phyloP scores from a whole-genome alignment of 306 rosid genomes.

The Arachis stenosperma region DNA sequence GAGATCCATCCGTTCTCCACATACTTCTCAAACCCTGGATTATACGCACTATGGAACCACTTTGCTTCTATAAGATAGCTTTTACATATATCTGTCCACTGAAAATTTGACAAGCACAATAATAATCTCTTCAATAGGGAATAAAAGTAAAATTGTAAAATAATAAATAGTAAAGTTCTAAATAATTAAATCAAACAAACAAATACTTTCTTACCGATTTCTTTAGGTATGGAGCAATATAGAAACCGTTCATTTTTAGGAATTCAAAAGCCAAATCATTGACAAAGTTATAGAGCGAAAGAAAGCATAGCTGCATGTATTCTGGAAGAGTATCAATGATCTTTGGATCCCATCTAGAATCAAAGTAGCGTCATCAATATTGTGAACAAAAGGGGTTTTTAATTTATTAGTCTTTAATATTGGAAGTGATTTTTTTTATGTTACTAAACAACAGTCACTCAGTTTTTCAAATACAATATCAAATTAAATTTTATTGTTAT shows the following conservation, averaged over 20 bases:
- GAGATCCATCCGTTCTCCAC: conserved; percentile 2
- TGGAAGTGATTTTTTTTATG: too few species aligned
- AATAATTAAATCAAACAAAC: not conserved
- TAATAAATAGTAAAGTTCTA: too few species aligned
- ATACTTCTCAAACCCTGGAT: not conserved
- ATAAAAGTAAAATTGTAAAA: not conserved
- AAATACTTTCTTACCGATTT: not conserved
- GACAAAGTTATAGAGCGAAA: conserved; percentile 10
- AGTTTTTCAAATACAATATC: too few species aligned
- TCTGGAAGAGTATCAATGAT: not conserved
- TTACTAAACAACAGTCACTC: too few species aligned
- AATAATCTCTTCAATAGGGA: not conserved
- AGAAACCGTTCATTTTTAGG: not conserved
- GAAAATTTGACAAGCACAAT: not conserved
- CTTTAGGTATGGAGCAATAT: not conserved
- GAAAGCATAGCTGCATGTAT: not conserved
- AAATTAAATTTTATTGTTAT: too few species aligned
- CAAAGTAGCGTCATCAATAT: too few species aligned
- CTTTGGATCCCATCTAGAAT: conserved; percentile 1
- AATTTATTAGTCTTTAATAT: too few species aligned
- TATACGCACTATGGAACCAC: not conserved
- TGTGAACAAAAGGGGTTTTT: too few species aligned
- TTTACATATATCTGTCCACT: conserved; percentile 23
- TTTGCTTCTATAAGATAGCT: not conserved
- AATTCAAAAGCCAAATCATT: not conserved